These are phyloP conservation scores for Rhexocercosporidium sp. DNA, from an alignment of 2,329 filamentous ascomycete species.

Conservation along the genomic window DNA sequence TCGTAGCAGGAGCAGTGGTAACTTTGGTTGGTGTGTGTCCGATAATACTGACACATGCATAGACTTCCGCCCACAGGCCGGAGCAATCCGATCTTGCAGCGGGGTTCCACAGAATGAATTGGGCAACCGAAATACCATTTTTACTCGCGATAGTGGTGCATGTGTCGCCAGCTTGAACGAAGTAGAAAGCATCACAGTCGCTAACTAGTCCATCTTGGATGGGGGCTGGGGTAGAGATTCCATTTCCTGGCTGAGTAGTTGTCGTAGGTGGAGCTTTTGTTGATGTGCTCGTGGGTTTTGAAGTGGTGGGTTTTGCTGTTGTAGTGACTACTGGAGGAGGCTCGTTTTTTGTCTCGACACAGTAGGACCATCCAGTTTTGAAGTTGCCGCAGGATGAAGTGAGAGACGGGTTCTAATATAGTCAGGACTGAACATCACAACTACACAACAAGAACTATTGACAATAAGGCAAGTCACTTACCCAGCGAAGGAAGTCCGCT, in stretches of 20 bases:
- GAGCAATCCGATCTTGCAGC: slow-evolving; percentile 34
- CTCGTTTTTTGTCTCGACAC: no score
- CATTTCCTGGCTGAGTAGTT: slow-evolving; percentile 17
- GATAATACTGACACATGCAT: slow-evolving; percentile 6
- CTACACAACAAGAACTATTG: no score
- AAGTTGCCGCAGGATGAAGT: no score
- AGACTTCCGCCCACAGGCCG: slow-evolving; percentile 34
- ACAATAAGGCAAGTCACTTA: no score
- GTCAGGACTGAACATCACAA: no score
- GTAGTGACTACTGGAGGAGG: no score
- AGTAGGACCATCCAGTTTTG: no score
- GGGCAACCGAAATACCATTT: slow-evolving; percentile 30
- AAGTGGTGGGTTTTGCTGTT: no score
- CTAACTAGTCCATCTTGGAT: slow-evolving; percentile 29
- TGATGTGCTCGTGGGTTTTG: no score
- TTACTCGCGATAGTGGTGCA: slow-evolving; percentile 28
- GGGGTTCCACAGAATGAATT: slow-evolving; percentile 42
- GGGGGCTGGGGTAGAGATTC: slow-evolving; percentile 15
- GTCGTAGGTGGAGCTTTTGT: slow-evolving; percentile 14
- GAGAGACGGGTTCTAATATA: no score
- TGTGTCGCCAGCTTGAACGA: slow-evolving; percentile 28
- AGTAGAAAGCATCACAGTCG: slow-evolving; percentile 38
- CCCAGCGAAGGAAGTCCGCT: no score
- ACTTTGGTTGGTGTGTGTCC: no score
- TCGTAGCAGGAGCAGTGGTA: slow-evolving; percentile 6